Evolutionary conservation across 768 basidiomycete genomes (phyloP).

Genomic region (Naganishia vaughanmartiniae): DNA sequence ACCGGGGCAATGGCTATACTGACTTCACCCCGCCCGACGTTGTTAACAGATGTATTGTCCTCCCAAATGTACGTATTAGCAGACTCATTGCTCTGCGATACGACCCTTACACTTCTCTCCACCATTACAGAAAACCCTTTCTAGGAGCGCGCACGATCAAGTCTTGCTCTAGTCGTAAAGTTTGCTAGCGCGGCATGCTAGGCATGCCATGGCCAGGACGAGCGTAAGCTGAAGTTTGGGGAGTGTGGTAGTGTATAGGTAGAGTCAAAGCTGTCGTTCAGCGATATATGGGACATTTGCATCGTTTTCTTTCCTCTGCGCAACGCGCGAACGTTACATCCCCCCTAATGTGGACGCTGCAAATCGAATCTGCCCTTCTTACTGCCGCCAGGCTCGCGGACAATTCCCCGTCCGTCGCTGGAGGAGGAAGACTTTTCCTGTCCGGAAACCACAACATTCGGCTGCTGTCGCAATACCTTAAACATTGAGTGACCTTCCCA

Average conservation of each 20-base stretch:
- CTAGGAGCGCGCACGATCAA: conserved; percentile 51
- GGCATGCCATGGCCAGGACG: background rate
- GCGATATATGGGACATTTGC: conserved; percentile 7
- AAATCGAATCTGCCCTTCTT: background rate
- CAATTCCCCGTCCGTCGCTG: no score
- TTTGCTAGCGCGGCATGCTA: background rate
- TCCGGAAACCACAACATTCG: no score
- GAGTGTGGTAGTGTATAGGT: background rate
- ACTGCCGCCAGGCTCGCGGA: no score
- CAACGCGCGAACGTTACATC: background rate
- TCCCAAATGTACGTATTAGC: conserved; percentile 49
- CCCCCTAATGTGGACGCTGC: background rate
- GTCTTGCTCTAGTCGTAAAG: conserved; percentile 51
- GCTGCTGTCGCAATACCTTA: no score
- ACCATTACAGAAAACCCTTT: conserved; percentile 50
- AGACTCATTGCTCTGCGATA: background rate
- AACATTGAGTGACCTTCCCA: no score
- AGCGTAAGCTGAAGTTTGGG: background rate
- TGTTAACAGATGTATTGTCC: conserved; percentile 53
- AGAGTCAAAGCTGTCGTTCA: background rate
- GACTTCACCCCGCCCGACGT: background rate
- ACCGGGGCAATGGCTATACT: background rate
- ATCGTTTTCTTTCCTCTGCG: background rate
- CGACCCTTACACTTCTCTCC: background rate
- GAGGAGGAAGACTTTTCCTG: no score